These are phyloP conservation scores for Solanum medicagineum DNA, from an alignment of 257 asterid species.

Conservation along the genomic window DNA sequence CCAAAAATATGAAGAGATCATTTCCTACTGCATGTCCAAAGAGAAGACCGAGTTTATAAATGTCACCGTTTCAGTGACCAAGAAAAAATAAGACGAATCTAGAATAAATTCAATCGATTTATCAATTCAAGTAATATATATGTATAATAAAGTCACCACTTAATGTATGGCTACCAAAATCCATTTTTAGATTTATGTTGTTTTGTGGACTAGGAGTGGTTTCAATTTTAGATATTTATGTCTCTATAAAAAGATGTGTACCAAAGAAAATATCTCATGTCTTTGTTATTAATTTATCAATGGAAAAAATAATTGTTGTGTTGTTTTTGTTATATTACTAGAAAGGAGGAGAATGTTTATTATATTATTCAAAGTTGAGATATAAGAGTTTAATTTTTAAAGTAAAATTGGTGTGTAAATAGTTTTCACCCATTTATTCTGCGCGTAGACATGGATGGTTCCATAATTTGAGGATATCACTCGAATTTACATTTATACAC, in stretches of 20 bases:
- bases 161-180: background rate
- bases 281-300: too few species aligned
- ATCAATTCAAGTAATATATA: background rate
- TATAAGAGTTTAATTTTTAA: conserved; percentile 22
- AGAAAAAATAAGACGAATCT: background rate
- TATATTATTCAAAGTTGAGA: background rate
- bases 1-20: conserved; percentile 6
- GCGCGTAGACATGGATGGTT: conserved; percentile 35
- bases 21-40: conserved; percentile 6
- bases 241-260: background rate
- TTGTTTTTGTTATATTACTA: too few species aligned
- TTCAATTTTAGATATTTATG: background rate
- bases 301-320: too few species aligned
- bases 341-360: too few species aligned
- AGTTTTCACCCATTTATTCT: too few species aligned
- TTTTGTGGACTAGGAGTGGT: background rate
- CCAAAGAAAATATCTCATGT: background rate
- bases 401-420: too few species aligned
- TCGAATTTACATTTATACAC: background rate
- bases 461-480: background rate
- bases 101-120: background rate
- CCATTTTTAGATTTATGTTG: background rate
- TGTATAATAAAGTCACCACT: background rate
- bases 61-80: background rate
- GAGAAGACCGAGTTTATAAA: conserved; percentile 3